These are phyloP conservation scores for Phaeosphaeria sp. DNA, from an alignment of 2,329 filamentous ascomycete genomes.

Conservation along the genomic window DNA sequence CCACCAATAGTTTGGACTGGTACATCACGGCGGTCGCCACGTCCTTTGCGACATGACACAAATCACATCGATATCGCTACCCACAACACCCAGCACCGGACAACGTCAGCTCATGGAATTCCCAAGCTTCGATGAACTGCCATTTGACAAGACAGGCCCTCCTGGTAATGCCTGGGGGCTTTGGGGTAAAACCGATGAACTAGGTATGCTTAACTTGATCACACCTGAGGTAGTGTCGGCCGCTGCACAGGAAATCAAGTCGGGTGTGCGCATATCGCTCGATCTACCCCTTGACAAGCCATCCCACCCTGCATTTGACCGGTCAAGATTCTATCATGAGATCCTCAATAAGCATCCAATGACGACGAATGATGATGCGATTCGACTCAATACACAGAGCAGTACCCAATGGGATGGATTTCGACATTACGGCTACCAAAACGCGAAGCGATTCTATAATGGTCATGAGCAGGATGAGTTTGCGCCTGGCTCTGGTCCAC, in stretches of 20 bases:
- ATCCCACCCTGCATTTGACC: background rate
- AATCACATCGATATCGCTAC: too few relatives aligned
- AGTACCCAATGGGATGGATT: conserved; percentile 11
- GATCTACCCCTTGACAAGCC: conserved; percentile 37
- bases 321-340: background rate
- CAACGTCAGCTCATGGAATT: background rate
- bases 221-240: conserved; percentile 49
- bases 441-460: background rate
- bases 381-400: conserved; percentile 31
- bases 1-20: too few relatives aligned
- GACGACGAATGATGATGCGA: conserved; percentile 14
- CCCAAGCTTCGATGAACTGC: background rate
- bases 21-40: too few relatives aligned
- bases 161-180: conserved; percentile 55
- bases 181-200: conserved; percentile 52
- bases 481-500: background rate
- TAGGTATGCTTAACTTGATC: conserved; percentile 53
- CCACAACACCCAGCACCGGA: too few relatives aligned
- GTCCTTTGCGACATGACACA: too few relatives aligned
- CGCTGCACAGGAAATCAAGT: conserved; percentile 50
- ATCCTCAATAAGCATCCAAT: background rate
- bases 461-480: background rate
- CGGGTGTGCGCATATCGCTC: conserved; percentile 45
- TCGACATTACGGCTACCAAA: conserved; percentile 7
- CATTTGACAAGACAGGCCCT: background rate